Conservation (phyloP, 2,329 filamentous ascomycete genomes). For the Rhynchosporium secalis region DNA sequence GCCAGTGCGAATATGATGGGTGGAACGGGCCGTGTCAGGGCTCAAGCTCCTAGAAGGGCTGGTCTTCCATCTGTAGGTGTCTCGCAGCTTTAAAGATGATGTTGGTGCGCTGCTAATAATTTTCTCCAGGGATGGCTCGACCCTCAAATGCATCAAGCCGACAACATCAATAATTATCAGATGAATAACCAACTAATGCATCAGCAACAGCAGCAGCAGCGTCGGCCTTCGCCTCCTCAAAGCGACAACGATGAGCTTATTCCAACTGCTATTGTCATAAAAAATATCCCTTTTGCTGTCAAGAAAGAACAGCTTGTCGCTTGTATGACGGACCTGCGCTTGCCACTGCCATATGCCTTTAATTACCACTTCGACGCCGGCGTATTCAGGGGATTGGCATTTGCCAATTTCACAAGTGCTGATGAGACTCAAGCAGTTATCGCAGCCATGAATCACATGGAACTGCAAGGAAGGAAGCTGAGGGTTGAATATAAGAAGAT, state of each 20-base stretch:
- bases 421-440: slow-evolving; percentile 94
- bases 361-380: slow-evolving; percentile 99
- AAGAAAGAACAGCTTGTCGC: slow-evolving; percentile 93
- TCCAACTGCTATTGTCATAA: slow-evolving; percentile 97
- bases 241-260: slow-evolving; percentile 74
- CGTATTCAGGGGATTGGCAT: slow-evolving; percentile 91
- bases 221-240: slow-evolving; percentile 25
- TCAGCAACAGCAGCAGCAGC: slow-evolving; percentile 15
- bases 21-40: slow-evolving; percentile 58
- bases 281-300: slow-evolving; percentile 98
- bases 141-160: slow-evolving; percentile 47
- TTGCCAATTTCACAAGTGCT: slow-evolving; percentile 96
- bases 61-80: slow-evolving; percentile 72
- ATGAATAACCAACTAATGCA: slow-evolving; percentile 41
- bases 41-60: slow-evolving; percentile 52
- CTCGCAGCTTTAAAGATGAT: slow-evolving; percentile 7
- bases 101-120: slow-evolving; percentile 24
- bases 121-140: slow-evolving; percentile 61
- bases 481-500: slow-evolving; percentile 99
- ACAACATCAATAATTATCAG: slow-evolving; percentile 45
- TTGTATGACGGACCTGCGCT: slow-evolving; percentile 90
- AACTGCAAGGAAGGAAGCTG: slow-evolving; percentile 90
- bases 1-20: slow-evolving; percentile 65
- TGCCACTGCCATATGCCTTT: slow-evolving; percentile 96
- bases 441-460: slow-evolving; percentile 90